These are phyloP conservation scores for Tetradesmus lagerheimii DNA, from an alignment of 139 green algal genomes.

Conservation along the genomic window DNA sequence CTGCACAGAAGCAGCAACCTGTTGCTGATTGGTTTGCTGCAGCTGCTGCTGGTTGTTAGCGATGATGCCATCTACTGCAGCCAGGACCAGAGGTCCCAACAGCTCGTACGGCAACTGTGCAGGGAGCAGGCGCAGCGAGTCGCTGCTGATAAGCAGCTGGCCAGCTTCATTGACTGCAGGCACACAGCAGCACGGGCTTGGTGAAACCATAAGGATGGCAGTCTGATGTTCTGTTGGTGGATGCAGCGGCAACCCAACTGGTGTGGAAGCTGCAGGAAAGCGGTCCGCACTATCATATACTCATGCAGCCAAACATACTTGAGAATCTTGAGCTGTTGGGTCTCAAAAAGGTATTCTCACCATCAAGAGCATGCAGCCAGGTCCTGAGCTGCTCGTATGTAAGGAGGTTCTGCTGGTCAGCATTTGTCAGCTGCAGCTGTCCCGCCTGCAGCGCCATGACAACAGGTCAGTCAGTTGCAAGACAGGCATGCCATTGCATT, in stretches of 20 bases:
- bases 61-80: conserved; percentile 5
- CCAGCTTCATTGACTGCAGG: neutral
- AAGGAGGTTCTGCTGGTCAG: neutral
- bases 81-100: neutral
- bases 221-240: no score
- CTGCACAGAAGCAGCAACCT: neutral
- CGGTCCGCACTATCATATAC: neutral
- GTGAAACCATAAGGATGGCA: no score
- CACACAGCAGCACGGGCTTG: neutral
- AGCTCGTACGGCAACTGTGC: conserved; percentile 21
- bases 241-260: neutral
- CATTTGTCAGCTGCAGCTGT: neutral
- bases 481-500: neutral
- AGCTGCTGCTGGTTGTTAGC: neutral
- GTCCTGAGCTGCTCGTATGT: neutral
- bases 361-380: neutral
- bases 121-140: conserved; percentile 23
- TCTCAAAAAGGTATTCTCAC: neutral
- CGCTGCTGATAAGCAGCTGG: neutral
- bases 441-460: neutral
- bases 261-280: neutral
- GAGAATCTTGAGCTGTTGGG: no score
- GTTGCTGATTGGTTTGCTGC: neutral
- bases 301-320: neutral
- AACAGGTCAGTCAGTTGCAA: neutral